Conservation (phyloP, 192 early-diverging fungal genomes). For the Umbelopsis vinacea region DNA sequence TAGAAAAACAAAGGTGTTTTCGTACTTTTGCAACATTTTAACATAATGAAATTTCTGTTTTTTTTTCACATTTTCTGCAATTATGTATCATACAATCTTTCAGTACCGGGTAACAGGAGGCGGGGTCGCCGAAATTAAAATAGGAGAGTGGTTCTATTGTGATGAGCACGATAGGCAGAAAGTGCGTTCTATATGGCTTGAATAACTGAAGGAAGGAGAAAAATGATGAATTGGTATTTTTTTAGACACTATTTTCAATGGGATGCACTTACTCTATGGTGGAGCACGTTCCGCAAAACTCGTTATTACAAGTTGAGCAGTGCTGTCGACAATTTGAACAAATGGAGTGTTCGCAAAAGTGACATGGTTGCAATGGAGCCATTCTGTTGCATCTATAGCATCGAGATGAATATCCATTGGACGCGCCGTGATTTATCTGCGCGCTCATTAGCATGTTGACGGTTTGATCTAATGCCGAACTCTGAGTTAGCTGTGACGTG, state of each 20-base stretch:
- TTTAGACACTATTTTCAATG: too few relatives aligned
- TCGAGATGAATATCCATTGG: not conserved
- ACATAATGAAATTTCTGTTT: too few relatives aligned
- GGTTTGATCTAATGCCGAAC: constrained; percentile 9
- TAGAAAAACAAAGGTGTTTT: too few relatives aligned
- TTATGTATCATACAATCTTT: not conserved
- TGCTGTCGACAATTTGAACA: not conserved
- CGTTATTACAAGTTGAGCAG: not conserved
- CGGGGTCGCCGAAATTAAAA: too few relatives aligned
- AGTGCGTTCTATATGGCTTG: not conserved
- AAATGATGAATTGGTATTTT: not conserved
- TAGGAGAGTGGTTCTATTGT: not conserved
- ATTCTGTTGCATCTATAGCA: not conserved
- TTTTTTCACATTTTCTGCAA: too few relatives aligned
- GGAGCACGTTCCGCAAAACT: constrained; percentile 12
- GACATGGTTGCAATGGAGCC: not conserved
- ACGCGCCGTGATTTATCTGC: not conserved
- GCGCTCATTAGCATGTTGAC: constrained; percentile 13
- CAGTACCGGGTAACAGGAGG: too few relatives aligned
- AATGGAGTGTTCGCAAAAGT: constrained; percentile 2
- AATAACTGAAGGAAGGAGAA: not conserved
- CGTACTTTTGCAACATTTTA: too few relatives aligned
- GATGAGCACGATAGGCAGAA: not conserved
- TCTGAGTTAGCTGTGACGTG: not conserved
- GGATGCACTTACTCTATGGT: constrained; percentile 10